Evolutionary conservation across 2,329 filamentous ascomycete genomes (phyloP).

Genomic region (Alternaria consortialis): DNA sequence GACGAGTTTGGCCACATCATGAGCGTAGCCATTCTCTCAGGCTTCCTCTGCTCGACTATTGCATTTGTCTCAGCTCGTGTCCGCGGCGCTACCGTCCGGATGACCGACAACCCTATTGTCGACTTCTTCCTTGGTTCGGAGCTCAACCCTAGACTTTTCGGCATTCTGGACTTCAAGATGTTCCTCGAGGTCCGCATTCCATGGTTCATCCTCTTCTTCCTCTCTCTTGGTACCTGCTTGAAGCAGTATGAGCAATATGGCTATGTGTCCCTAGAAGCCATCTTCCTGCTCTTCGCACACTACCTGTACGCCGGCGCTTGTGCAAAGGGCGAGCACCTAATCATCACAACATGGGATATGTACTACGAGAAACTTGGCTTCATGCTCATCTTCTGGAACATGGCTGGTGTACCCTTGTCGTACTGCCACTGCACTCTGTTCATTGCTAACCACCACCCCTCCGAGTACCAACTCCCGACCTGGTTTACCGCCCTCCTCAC

Average conservation of each 20-base stretch:
- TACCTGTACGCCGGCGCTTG: conserved; percentile 93
- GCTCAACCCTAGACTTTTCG: conserved; percentile 85
- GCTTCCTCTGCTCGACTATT: conserved; percentile 81
- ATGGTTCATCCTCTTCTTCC: conserved; percentile 88
- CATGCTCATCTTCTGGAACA: conserved; percentile 98
- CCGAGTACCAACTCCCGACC: conserved; percentile 79
- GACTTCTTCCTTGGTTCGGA: conserved; percentile 94
- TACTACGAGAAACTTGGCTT: conserved; percentile 98
- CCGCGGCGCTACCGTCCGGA: conserved; percentile 86
- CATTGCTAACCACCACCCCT: conserved; percentile 82
- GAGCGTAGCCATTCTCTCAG: conserved; percentile 90
- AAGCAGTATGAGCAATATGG: conserved; percentile 86
- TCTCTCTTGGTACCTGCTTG: conserved; percentile 77
- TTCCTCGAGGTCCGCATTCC: conserved; percentile 93
- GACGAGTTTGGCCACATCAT: conserved; percentile 95
- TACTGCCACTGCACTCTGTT: conserved; percentile 96
- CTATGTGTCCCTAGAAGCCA: conserved; percentile 84
- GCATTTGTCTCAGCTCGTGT: conserved; percentile 86
- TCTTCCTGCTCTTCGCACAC: conserved; percentile 86
- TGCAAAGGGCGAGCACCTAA: conserved; percentile 90
- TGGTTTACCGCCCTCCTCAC: conserved; percentile 72
- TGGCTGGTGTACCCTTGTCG: conserved; percentile 87
- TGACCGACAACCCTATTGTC: conserved; percentile 84
- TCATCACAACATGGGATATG: conserved; percentile 93
- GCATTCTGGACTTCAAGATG: conserved; percentile 90